These are phyloP conservation scores for Medakamo hakoo DNA, from an alignment of 139 green algal species.

Conservation along the genomic window DNA sequence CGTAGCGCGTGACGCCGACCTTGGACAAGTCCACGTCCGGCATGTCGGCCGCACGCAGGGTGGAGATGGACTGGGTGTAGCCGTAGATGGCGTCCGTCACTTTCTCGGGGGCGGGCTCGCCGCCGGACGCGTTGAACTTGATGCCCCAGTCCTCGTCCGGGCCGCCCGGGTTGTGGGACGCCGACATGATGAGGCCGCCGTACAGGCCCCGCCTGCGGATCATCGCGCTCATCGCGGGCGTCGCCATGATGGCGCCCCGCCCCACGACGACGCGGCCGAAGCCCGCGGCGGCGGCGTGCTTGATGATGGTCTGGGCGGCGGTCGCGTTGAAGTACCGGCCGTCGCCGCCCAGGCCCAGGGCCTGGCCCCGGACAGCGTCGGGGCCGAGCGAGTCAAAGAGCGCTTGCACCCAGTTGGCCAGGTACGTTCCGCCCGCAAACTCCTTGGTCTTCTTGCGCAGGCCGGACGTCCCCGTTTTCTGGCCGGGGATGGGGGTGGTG, in stretches of 20 bases:
- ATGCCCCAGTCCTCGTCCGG: conserved; percentile 97
- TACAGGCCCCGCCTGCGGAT: conserved; percentile 80
- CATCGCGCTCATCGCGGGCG: conserved; percentile 88
- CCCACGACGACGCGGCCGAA: conserved; percentile 77
- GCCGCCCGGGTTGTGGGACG: conserved; percentile 93
- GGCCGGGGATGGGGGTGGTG: conserved; percentile 91
- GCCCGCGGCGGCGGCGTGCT: conserved; percentile 78
- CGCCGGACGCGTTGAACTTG: conserved; percentile 97
- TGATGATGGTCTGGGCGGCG: conserved; percentile 91
- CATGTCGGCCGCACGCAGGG: conserved; percentile 79
- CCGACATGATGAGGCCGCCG: conserved; percentile 95
- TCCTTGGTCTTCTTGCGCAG: conserved; percentile 95
- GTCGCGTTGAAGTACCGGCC: conserved; percentile 98
- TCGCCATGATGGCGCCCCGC: conserved; percentile 88
- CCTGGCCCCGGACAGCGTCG: conserved; percentile 69
- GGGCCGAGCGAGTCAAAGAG: conserved; percentile 80
- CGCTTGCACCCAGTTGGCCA: conserved; percentile 97
- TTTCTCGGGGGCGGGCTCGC: conserved; percentile 90
- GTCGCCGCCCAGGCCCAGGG: conserved; percentile 86
- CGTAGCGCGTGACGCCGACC: conserved; percentile 57
- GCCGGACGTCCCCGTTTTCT: conserved; percentile 95
- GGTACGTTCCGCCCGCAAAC: conserved; percentile 87
- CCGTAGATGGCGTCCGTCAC: conserved; percentile 97
- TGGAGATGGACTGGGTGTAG: conserved; percentile 66
- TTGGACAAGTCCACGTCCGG: conserved; percentile 83